A percentile compares a stretch with the other conserved stretches of the same genome.
Evolutionary conservation across 495 filamentous ascomycete species (phyloP).

Genomic region (Penicillium pulvis): DNA sequence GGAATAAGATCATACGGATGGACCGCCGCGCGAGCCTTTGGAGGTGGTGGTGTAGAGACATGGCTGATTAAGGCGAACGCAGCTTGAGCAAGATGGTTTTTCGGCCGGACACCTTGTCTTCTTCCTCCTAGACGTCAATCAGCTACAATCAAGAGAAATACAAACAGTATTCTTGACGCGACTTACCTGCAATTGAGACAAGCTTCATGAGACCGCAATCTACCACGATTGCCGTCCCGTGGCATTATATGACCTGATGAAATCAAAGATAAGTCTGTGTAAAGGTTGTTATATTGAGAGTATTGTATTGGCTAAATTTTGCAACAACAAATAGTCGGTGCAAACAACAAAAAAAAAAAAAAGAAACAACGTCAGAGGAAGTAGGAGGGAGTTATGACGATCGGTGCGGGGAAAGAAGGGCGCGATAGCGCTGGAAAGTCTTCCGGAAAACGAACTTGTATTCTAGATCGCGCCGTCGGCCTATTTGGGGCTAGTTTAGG

Average conservation of each 20-base stretch:
- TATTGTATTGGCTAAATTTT: background rate
- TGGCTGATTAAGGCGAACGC: slow-evolving; percentile 43
- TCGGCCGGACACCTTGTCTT: slow-evolving; percentile 52
- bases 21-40: slow-evolving; percentile 31
- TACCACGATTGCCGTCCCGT: slow-evolving; percentile 39
- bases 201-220: slow-evolving; percentile 48
- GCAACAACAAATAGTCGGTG: background rate
- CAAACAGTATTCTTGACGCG: background rate
- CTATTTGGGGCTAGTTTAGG: slow-evolving; percentile 5
- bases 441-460: background rate
- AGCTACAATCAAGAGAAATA: slow-evolving; percentile 1
- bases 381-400: slow-evolving; percentile 5
- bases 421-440: slow-evolving; percentile 1
- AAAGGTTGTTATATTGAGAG: background rate
- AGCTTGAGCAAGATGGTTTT: slow-evolving; percentile 49
- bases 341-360: background rate
- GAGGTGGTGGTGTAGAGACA: slow-evolving; percentile 41
- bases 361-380: background rate
- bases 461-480: background rate
- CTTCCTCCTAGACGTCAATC: slow-evolving; percentile 38
- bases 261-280: background rate
- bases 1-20: slow-evolving; percentile 31
- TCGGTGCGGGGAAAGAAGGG: slow-evolving; percentile 8
- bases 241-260: slow-evolving; percentile 30
- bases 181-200: slow-evolving; percentile 48